phyloP scores from a whole-genome alignment of 129 eudicot genomes.

The Centella asiatica region DNA sequence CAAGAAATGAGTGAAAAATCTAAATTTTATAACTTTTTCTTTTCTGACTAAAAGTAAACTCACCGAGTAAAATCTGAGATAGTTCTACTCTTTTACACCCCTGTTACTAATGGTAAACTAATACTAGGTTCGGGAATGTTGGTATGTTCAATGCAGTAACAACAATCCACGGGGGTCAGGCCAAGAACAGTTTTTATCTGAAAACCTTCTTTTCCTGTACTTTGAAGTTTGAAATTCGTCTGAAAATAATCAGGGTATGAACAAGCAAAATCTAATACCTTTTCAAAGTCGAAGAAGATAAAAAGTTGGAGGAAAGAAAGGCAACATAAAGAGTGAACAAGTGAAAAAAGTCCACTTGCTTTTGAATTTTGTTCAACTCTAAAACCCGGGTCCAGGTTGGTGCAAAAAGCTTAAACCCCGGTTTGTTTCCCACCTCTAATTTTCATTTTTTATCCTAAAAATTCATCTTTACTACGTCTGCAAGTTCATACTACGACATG shows the following conservation, averaged over 20 bases:
- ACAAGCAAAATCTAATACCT: neutral
- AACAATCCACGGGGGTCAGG: no score
- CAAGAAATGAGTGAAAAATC: no score
- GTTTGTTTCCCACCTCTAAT: neutral
- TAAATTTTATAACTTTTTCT: no score
- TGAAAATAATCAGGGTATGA: neutral
- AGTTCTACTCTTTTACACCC: no score
- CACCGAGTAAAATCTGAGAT: no score
- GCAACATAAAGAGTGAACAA: neutral
- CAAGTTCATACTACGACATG: neutral
- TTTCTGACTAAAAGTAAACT: no score
- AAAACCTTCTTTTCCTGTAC: no score
- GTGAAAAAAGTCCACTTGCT: conserved; percentile 1
- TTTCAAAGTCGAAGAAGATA: neutral
- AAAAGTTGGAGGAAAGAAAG: neutral
- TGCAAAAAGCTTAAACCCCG: conserved; percentile 19
- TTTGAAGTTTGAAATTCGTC: neutral
- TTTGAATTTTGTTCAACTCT: conserved; percentile 3
- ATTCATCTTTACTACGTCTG: neutral
- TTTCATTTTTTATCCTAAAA: neutral
- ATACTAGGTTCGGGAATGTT: no score
- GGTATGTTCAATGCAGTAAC: no score
- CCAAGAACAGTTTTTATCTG: no score
- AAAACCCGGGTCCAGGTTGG: conserved; percentile 14
- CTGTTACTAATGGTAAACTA: no score